These are phyloP conservation scores for Chlorella sp. DNA, from an alignment of 139 green algal genomes.

Conservation along the genomic window DNA sequence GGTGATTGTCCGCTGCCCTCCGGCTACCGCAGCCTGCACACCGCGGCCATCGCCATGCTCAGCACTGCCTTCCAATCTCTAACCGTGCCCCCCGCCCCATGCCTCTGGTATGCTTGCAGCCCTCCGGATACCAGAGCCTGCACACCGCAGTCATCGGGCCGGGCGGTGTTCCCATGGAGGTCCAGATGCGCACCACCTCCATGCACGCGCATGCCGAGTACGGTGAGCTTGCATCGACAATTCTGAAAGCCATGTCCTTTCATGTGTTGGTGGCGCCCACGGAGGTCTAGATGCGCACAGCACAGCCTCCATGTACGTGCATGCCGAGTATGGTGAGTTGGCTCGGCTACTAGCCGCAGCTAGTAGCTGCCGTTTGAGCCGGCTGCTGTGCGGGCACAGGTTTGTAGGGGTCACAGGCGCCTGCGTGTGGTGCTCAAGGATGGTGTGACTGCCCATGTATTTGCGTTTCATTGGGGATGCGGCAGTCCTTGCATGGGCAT, in stretches of 20 bases:
- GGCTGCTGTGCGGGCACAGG: too few relatives aligned
- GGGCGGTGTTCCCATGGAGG: slow-evolving; percentile 79
- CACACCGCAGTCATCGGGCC: slow-evolving; percentile 81
- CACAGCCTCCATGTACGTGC: slow-evolving; percentile 74
- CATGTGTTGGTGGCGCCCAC: slow-evolving; percentile 48
- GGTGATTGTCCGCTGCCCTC: slow-evolving; percentile 9
- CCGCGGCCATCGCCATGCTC: slow-evolving; percentile 49
- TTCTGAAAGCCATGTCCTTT: too few relatives aligned
- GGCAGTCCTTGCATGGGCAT: too few relatives aligned
- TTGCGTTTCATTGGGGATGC: too few relatives aligned
- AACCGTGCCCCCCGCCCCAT: background rate
- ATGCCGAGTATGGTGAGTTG: slow-evolving; percentile 79
- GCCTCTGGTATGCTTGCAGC: background rate
- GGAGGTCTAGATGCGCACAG: slow-evolving; percentile 73
- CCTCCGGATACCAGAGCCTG: slow-evolving; percentile 85
- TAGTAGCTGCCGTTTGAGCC: too few relatives aligned
- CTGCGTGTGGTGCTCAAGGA: too few relatives aligned
- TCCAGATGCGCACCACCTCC: slow-evolving; percentile 67
- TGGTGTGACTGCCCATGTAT: too few relatives aligned
- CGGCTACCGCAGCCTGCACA: slow-evolving; percentile 90
- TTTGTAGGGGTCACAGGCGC: too few relatives aligned
- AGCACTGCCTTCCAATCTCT: background rate
- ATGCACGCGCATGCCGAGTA: slow-evolving; percentile 90
- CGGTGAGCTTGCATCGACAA: slow-evolving; percentile 39
- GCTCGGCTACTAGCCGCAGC: too few relatives aligned